Evolutionary conservation across 768 basidiomycete genomes (phyloP).

Genomic region (Rhodotorula babjevae): DNA sequence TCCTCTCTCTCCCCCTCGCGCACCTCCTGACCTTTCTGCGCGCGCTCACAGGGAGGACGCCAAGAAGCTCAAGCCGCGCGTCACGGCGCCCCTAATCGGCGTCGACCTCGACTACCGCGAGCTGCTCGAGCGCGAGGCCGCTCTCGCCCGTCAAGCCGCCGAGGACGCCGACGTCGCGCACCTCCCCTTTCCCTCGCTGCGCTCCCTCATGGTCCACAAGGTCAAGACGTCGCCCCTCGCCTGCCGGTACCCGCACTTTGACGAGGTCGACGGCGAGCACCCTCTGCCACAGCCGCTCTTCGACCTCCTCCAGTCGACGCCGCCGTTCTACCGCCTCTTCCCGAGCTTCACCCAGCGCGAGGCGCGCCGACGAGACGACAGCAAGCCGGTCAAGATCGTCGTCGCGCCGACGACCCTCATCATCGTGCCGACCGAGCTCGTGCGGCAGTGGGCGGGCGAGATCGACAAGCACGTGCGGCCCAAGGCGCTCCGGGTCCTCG

Average conservation of each 20-base stretch:
- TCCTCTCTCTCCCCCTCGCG: background rate
- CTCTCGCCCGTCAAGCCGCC: background rate
- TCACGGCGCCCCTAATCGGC: conserved; percentile 11
- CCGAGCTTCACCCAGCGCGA: conserved; percentile 10
- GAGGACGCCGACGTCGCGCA: background rate
- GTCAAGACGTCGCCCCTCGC: conserved; percentile 10
- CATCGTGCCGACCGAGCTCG: conserved; percentile 45
- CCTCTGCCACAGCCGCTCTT: background rate
- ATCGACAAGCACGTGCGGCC: conserved; percentile 43
- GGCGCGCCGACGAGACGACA: conserved; percentile 12
- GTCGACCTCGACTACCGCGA: background rate
- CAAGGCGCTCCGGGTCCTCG: conserved; percentile 37
- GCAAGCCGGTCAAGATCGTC: conserved; percentile 35
- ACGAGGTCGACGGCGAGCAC: background rate
- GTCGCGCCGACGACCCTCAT: conserved; percentile 45
- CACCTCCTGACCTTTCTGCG: background rate
- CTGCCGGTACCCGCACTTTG: conserved; percentile 1
- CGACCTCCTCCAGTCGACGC: conserved; percentile 2
- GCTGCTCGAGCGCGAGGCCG: background rate
- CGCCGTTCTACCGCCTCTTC: conserved; percentile 29
- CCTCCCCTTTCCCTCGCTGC: conserved; percentile 18
- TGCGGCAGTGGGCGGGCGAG: conserved; percentile 46
- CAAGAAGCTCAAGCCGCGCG: conserved; percentile 9
- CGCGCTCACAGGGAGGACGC: background rate
- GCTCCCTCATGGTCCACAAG: conserved; percentile 3